Conservation (phyloP, 257 asterid genomes). For the Fraxinus americana region DNA sequence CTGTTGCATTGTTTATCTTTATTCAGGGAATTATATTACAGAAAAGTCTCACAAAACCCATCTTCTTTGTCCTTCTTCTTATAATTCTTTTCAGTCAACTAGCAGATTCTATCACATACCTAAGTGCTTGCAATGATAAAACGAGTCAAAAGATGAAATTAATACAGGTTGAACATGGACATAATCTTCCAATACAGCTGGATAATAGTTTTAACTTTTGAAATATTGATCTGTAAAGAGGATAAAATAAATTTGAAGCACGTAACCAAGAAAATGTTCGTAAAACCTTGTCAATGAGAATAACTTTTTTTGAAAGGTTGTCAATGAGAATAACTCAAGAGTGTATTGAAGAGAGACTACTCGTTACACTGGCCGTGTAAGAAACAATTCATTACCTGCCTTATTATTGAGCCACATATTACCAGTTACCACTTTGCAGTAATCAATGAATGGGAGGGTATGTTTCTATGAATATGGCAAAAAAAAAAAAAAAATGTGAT, state of each 20-base stretch:
- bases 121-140: not conserved
- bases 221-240: not conserved
- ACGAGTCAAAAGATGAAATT: not conserved
- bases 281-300: not conserved
- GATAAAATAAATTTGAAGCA: not conserved
- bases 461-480: too few species aligned
- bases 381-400: not conserved
- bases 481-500: not conserved
- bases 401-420: not conserved
- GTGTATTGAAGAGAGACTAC: not conserved
- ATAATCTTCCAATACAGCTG: not conserved
- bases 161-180: not conserved
- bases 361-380: not conserved
- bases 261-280: not conserved
- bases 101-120: not conserved
- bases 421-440: too few species aligned
- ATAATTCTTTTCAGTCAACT: rapidly evolving
- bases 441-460: not conserved
- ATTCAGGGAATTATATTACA: too few species aligned
- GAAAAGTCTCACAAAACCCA: too few species aligned
- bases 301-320: not conserved
- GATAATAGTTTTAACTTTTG: not conserved
- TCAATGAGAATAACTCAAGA: not conserved
- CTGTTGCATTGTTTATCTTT: too few species aligned
- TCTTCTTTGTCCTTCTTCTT: too few species aligned